A percentile compares a stretch with the other conserved stretches of the same genome.
These are phyloP conservation scores for Clonostachys rosea DNA, from an alignment of 2,329 filamentous ascomycete species.

Conservation along the genomic window DNA sequence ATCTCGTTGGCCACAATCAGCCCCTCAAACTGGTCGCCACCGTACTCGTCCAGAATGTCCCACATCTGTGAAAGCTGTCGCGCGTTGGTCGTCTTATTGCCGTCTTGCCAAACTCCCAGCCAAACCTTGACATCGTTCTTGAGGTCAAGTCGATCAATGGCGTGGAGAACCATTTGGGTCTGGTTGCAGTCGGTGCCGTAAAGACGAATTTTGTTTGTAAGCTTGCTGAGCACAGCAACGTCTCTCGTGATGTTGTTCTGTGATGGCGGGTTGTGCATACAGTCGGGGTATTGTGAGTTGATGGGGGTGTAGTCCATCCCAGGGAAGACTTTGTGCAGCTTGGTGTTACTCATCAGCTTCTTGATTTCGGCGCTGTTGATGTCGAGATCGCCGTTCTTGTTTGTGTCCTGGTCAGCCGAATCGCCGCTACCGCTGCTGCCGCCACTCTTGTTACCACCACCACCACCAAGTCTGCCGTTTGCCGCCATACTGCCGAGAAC, in stretches of 20 bases:
- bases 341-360: slow-evolving; percentile 70
- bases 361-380: slow-evolving; percentile 77
- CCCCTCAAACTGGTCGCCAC: slow-evolving; percentile 66
- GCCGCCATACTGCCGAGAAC: neutral
- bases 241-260: slow-evolving; percentile 95
- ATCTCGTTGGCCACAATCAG: slow-evolving; percentile 82
- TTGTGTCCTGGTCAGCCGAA: slow-evolving; percentile 54
- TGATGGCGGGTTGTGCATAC: slow-evolving; percentile 69
- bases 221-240: slow-evolving; percentile 81
- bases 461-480: slow-evolving; percentile 68
- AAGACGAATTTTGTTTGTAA: slow-evolving; percentile 82
- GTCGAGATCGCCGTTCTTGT: slow-evolving; percentile 64
- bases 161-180: slow-evolving; percentile 86
- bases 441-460: slow-evolving; percentile 7
- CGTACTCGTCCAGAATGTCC: slow-evolving; percentile 69
- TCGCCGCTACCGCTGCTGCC: slow-evolving; percentile 24
- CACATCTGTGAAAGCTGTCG: slow-evolving; percentile 84
- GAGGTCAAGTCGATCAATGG: slow-evolving; percentile 70
- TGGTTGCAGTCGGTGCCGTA: slow-evolving; percentile 98
- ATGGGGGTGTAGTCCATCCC: slow-evolving; percentile 94
- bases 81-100: slow-evolving; percentile 75
- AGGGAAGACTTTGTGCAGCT: slow-evolving; percentile 90
- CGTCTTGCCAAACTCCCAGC: slow-evolving; percentile 91
- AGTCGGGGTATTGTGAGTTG: slow-evolving; percentile 86
- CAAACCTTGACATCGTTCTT: slow-evolving; percentile 76